These are phyloP conservation scores for Uncinocarpus reesii DNA, from an alignment of 2,329 filamentous ascomycete genomes.

Conservation along the genomic window DNA sequence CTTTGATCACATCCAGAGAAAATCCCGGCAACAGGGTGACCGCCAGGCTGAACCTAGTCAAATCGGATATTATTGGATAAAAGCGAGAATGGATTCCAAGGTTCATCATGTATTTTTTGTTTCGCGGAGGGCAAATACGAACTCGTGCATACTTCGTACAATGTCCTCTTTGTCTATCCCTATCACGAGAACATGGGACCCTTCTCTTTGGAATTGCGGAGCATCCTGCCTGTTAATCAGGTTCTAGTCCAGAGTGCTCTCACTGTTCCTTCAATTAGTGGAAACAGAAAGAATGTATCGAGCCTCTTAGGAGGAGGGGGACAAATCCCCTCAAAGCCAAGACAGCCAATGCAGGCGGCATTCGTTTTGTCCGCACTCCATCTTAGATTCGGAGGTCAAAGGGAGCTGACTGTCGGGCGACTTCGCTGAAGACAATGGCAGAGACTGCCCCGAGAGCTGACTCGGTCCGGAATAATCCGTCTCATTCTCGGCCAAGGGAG, in stretches of 20 bases:
- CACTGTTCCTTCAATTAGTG: background rate
- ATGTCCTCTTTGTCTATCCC: background rate
- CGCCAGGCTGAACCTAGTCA: slow-evolving; percentile 6
- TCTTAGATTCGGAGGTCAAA: background rate
- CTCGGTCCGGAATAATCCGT: background rate
- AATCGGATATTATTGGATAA: slow-evolving; percentile 9
- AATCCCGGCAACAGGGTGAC: slow-evolving; percentile 6
- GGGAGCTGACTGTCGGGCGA: background rate
- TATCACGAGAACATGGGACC: slow-evolving; percentile 2
- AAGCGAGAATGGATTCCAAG: background rate
- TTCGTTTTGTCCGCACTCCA: too few relatives aligned
- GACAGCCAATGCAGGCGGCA: too few relatives aligned
- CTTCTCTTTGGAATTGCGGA: slow-evolving; percentile 4
- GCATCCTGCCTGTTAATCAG: background rate
- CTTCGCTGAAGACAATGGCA: too few relatives aligned
- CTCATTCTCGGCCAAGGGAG: background rate
- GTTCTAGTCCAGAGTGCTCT: background rate
- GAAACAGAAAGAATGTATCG: too few relatives aligned
- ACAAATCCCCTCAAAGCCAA: background rate
- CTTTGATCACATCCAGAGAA: background rate
- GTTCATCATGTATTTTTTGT: slow-evolving; percentile 3
- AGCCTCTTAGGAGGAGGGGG: background rate
- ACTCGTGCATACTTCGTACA: slow-evolving; percentile 3
- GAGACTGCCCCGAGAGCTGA: too few relatives aligned
- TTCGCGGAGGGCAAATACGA: slow-evolving; percentile 6